These are phyloP conservation scores for Colletotrichum musae DNA, from an alignment of 2,329 filamentous ascomycete genomes.

Conservation along the genomic window DNA sequence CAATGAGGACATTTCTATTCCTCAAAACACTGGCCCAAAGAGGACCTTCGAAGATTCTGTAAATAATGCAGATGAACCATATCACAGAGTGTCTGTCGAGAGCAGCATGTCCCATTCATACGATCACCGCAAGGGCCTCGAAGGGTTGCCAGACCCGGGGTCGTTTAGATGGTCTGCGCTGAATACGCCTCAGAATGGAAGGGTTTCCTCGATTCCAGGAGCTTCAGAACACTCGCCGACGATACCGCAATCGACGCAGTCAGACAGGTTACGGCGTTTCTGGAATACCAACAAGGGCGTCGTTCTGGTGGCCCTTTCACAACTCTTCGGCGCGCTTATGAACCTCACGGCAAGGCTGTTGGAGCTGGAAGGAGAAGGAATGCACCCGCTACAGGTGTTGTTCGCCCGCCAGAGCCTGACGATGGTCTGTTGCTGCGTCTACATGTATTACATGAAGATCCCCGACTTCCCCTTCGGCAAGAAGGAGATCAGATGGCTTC, in stretches of 20 bases:
- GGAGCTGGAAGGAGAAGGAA: conserved; percentile 78
- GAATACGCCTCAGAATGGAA: conserved; percentile 52
- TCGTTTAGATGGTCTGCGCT: conserved; percentile 56
- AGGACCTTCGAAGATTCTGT: conserved; percentile 43
- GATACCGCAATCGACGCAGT: conserved; percentile 32
- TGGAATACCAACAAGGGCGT: conserved; percentile 79
- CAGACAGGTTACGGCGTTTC: conserved; percentile 56
- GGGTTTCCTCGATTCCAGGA: conserved; percentile 40
- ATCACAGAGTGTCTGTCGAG: conserved; percentile 47
- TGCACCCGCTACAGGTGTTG: conserved; percentile 89
- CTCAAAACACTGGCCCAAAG: conserved; percentile 44
- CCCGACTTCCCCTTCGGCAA: conserved; percentile 80
- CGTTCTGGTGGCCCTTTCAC: conserved; percentile 79
- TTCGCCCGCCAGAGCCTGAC: conserved; percentile 87
- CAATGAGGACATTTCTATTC: conserved; percentile 42
- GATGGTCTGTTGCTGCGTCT: conserved; percentile 73
- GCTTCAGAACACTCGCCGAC: conserved; percentile 43
- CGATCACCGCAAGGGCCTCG: conserved; percentile 38
- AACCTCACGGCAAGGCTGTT: conserved; percentile 84
- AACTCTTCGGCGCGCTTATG: conserved; percentile 89
- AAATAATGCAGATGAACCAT: conserved; percentile 45
- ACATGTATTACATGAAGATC: conserved; percentile 80
- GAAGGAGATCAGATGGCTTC: conserved; percentile 75
- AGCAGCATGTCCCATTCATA: conserved; percentile 44
- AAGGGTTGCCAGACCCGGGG: conserved; percentile 49